Base-by-base conservation (phyloP, 495 filamentous ascomycete genomes). In the Penicillium angulare region DNA sequence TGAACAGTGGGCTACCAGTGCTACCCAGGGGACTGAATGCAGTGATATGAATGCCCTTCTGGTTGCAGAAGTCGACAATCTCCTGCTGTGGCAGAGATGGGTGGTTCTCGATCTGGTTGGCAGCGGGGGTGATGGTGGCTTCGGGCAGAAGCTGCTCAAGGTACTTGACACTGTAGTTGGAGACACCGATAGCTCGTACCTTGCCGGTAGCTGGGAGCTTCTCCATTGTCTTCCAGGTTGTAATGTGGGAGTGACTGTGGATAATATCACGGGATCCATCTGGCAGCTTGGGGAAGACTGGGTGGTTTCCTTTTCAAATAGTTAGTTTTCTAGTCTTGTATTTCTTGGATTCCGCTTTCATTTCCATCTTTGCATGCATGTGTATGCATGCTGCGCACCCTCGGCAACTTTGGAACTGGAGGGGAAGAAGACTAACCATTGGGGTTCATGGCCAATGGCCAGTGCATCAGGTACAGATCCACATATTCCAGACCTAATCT, bases 81-180 rank as follows among this genome's bases (percentile, higher is more conserved):
- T 93, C 88, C 67, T 91, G 85, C 73, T 93, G 89, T 1, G 89
- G 89, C n/a, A 93, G 80, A 20, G 65, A 59, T 7, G 74, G 74
- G 74, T 92, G 88, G 73, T 92, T 91, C 74, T 96, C 90, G 62
- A 95, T 90, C 80, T 95, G 89, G 73, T 95, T 93, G 53, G 84
- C 87, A n/a, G 89, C 89, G 9, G 90, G 90, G 1, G 85, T 65
- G 33, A 92, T 70, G 26, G 69, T 78, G 43, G 80, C 81, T 42
- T 86, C 71, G 3, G 81, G 74, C 6, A 93, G 79, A 34, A 95
- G 75, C 62, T 90, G 71, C 63, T 90, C 80, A 1, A 95, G 78
- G 63, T 85, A 90, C 45, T 71, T 69, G 45, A 79, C 76, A 64
- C 84, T 87, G 77, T 90, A 92, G 71, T 96, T 95, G 52, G 81